Percentiles rank a stretch among this genome's conserved stretches.
phyloP scores from a whole-genome alignment of 2,329 filamentous ascomycete genomes.

The Tolypocladium endophyticum region DNA sequence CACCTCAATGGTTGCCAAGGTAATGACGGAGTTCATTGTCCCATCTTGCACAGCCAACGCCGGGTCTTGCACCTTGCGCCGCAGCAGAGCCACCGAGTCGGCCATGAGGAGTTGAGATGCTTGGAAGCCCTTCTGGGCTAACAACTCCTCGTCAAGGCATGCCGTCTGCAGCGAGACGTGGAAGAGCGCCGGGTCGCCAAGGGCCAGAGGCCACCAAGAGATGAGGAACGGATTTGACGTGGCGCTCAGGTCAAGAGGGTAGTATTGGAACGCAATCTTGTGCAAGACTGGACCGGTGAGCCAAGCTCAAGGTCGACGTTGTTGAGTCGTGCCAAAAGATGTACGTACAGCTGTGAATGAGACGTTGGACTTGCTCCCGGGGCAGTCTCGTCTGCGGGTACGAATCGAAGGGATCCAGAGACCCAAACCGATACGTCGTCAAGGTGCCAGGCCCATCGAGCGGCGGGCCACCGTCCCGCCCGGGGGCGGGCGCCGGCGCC shows the following conservation, averaged over 20 bases:
- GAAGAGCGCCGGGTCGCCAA: slow-evolving; percentile 45
- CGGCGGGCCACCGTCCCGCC: neutral
- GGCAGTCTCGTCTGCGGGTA: slow-evolving; percentile 43
- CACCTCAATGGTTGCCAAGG: slow-evolving; percentile 47
- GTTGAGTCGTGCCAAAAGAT: neutral
- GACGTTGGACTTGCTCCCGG: slow-evolving; percentile 37
- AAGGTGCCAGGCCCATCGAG: slow-evolving; percentile 5
- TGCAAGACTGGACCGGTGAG: slow-evolving; percentile 31
- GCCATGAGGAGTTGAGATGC: slow-evolving; percentile 45
- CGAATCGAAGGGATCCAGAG: slow-evolving; percentile 45
- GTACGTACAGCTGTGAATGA: slow-evolving; percentile 44
- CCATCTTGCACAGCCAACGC: slow-evolving; percentile 39
- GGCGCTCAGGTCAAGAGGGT: slow-evolving; percentile 42
- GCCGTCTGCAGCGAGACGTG: slow-evolving; percentile 50
- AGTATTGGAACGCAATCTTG: slow-evolving; percentile 50
- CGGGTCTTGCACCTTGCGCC: slow-evolving; percentile 35
- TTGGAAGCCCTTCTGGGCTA: slow-evolving; percentile 40
- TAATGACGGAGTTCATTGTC: slow-evolving; percentile 47
- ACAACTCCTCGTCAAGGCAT: slow-evolving; percentile 42
- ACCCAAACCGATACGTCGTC: slow-evolving; percentile 15
- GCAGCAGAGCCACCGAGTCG: slow-evolving; percentile 42
- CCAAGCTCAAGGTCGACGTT: neutral
- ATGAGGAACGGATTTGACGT: slow-evolving; percentile 46
- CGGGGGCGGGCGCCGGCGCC: slow-evolving; percentile 5
- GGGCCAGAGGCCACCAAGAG: slow-evolving; percentile 49